These are phyloP conservation scores for Sherardia arvensis DNA, from an alignment of 257 asterid species.

Conservation along the genomic window DNA sequence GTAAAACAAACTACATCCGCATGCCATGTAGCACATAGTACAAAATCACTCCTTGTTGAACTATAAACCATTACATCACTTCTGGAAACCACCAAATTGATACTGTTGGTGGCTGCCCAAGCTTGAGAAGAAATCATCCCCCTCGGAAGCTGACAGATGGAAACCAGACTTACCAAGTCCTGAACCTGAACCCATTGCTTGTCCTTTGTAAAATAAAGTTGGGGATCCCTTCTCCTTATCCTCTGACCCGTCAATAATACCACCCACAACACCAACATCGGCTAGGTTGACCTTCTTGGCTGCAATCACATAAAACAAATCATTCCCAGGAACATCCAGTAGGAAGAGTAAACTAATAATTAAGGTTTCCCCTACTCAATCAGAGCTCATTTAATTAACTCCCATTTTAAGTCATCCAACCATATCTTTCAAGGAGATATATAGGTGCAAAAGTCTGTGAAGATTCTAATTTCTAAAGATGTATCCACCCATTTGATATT, in stretches of 20 bases:
- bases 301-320: slow-evolving; percentile 23
- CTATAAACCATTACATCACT: slow-evolving; percentile 25
- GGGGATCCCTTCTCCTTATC: slow-evolving; percentile 55
- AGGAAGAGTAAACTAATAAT: too few species aligned
- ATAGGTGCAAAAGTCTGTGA: not conserved
- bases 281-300: slow-evolving; percentile 82
- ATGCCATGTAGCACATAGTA: not conserved
- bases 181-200: slow-evolving; percentile 58
- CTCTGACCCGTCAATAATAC: slow-evolving; percentile 45
- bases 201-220: slow-evolving; percentile 50
- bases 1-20: not conserved
- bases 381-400: not conserved
- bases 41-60: not conserved
- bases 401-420: not conserved
- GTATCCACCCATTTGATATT: not conserved
- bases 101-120: slow-evolving; percentile 51
- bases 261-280: slow-evolving; percentile 72
- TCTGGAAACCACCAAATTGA: slow-evolving; percentile 62
- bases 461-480: not conserved
- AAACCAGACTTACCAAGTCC: slow-evolving; percentile 44
- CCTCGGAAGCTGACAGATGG: slow-evolving; percentile 27
- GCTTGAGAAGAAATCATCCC: slow-evolving; percentile 61
- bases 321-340: slow-evolving; percentile 2
- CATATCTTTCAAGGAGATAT: not conserved
- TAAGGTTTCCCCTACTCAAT: not conserved